Conservation (phyloP, 305 asterid genomes). For the Rubia tinctorum region DNA sequence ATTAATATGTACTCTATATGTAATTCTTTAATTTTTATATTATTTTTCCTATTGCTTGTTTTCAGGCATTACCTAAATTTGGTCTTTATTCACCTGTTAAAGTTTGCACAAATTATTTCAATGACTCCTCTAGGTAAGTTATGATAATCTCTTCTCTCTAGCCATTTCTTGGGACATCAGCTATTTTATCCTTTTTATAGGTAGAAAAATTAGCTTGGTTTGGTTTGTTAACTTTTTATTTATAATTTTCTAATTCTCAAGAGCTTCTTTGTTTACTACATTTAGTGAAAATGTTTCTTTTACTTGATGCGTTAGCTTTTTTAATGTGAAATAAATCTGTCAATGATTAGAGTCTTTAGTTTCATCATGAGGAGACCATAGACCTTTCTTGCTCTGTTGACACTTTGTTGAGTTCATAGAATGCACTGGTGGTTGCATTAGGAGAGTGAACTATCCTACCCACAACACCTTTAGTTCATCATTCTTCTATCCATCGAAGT, state of each 20-base stretch:
- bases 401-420: neutral
- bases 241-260: neutral
- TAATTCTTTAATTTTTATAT: neutral
- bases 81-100: constrained; percentile 75
- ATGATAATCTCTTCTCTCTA: constrained; percentile 16
- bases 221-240: neutral
- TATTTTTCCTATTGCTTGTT: constrained; percentile 18
- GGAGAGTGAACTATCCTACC: constrained; percentile 1
- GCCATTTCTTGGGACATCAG: constrained; percentile 9
- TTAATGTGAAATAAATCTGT: neutral
- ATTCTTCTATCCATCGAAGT: neutral
- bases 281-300: neutral
- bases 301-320: neutral
- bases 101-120: constrained; percentile 90
- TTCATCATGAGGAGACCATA: neutral
- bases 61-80: constrained; percentile 90
- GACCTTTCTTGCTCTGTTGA: neutral
- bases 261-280: constrained; percentile 3
- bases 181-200: neutral
- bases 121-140: constrained; percentile 74
- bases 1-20: neutral
- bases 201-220: neutral
- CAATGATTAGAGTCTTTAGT: neutral
- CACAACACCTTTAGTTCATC: neutral
- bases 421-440: constrained; percentile 4